Conservation (phyloP, 306 rosid genomes). For the Echinosophora koreensis region DNA sequence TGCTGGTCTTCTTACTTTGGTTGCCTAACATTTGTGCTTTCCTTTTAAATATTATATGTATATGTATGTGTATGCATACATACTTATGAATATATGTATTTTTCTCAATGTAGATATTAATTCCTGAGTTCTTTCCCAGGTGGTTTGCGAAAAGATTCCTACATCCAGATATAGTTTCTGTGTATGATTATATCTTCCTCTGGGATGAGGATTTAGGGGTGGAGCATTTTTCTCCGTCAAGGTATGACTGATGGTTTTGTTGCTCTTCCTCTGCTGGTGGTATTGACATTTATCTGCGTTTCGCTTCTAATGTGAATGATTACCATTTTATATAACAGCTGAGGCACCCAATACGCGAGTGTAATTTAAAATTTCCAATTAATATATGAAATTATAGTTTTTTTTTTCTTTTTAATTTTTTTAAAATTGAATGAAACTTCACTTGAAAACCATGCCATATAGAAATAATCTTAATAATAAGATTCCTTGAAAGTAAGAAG, state of each 20-base stretch:
- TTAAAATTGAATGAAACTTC: background rate
- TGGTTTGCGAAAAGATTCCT: slow-evolving; percentile 99
- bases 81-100: slow-evolving; percentile 20
- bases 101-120: slow-evolving; percentile 31
- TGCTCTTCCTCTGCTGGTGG: slow-evolving; percentile 18
- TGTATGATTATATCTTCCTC: slow-evolving; percentile 86
- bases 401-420: background rate
- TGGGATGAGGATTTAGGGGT: slow-evolving; percentile 99
- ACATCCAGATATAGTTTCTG: slow-evolving; percentile 85
- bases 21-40: slow-evolving; percentile 26
- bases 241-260: slow-evolving; percentile 58
- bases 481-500: background rate
- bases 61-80: too few relatives aligned
- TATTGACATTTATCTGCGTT: slow-evolving; percentile 7
- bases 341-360: background rate
- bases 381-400: background rate
- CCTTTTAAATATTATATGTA: background rate
- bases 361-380: background rate
- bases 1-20: slow-evolving; percentile 4
- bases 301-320: slow-evolving; percentile 24
- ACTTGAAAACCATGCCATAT: slow-evolving; percentile 2
- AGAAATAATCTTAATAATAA: background rate
- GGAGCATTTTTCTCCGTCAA: slow-evolving; percentile 72
- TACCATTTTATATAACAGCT: slow-evolving; percentile 2
- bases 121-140: slow-evolving; percentile 60